Conservation (phyloP, 2,329 filamentous ascomycete species). For the Phaeosphaeria sp. region DNA sequence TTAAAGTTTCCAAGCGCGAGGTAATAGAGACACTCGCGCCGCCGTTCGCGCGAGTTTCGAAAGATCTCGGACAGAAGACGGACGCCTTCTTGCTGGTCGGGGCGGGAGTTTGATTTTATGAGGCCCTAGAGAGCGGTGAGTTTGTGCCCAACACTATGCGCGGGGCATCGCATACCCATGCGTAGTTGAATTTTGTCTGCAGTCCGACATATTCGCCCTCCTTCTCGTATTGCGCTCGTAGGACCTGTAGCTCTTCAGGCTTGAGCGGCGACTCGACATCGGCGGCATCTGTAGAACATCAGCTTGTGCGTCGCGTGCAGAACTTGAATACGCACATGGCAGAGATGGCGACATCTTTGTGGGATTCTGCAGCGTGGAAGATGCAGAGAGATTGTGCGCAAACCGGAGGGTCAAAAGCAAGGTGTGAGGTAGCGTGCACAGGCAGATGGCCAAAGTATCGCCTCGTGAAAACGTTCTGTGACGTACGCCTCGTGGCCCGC, state of each 20-base stretch:
- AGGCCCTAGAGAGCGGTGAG: conserved; percentile 68
- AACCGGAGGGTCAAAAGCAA: not conserved
- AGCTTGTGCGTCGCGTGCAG: conserved; percentile 14
- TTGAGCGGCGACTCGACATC: conserved; percentile 97
- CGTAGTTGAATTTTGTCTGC: conserved; percentile 99
- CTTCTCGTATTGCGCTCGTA: conserved; percentile 94
- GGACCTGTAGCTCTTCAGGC: conserved; percentile 87
- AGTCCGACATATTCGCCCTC: conserved; percentile 96
- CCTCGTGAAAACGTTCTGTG: conserved; percentile 37
- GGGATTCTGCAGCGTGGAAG: not conserved
- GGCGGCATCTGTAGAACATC: conserved; percentile 75
- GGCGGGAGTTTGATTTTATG: conserved; percentile 85
- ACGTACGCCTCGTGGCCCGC: conserved; percentile 46
- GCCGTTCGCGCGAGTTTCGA: conserved; percentile 87
- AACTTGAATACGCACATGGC: conserved; percentile 37
- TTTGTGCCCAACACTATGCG: not conserved
- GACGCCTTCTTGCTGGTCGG: conserved; percentile 93
- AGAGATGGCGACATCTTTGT: conserved; percentile 43
- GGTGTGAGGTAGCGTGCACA: conserved; percentile 8
- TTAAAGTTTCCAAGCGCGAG: conserved; percentile 97
- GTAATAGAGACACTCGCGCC: conserved; percentile 98
- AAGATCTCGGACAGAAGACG: conserved; percentile 96
- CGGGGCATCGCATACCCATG: conserved; percentile 70
- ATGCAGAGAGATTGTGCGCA: not conserved
- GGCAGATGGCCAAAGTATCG: conserved; percentile 16